A percentile compares a stretch with the other conserved stretches of the same genome.
Evolutionary conservation across 164 flowering plant genomes (phyloP).

Genomic region (Aristolochia fimbriata): DNA sequence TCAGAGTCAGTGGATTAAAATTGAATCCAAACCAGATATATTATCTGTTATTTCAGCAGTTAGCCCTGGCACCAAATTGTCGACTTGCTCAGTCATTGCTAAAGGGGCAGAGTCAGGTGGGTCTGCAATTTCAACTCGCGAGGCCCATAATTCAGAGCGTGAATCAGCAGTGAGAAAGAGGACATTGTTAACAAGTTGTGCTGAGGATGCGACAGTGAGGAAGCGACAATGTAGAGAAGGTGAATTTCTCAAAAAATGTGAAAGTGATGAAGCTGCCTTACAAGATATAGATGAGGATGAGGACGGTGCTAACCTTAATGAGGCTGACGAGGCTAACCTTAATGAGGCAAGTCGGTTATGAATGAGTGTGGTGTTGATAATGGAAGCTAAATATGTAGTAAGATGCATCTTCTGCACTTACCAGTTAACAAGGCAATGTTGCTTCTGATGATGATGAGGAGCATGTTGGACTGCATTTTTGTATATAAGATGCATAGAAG

Average conservation of each 20-base stretch:
- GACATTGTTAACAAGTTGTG: slow-evolving; percentile 11
- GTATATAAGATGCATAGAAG: background rate
- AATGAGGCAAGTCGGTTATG: slow-evolving; percentile 1
- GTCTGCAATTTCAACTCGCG: slow-evolving; percentile 16
- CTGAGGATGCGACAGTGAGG: slow-evolving; percentile 2
- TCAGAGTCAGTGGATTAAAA: slow-evolving; percentile 52
- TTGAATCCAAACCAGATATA: slow-evolving; percentile 53
- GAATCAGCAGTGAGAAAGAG: slow-evolving; percentile 22
- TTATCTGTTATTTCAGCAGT: slow-evolving; percentile 29
- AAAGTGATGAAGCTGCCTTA: slow-evolving; percentile 7
- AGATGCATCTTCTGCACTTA: background rate
- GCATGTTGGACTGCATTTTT: background rate
- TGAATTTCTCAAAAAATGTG: too few relatives aligned
- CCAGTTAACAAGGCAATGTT: background rate
- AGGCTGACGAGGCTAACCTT: slow-evolving; percentile 9
- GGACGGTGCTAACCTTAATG: background rate
- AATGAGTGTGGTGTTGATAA: slow-evolving; percentile 2
- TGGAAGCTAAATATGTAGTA: slow-evolving; percentile 7
- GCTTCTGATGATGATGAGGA: background rate
- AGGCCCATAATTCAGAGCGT: slow-evolving; percentile 18
- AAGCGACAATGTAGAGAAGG: slow-evolving; percentile 18
- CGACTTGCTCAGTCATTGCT: slow-evolving; percentile 21
- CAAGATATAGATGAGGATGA: slow-evolving; percentile 14
- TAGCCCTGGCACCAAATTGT: slow-evolving; percentile 31
- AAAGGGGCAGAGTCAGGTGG: slow-evolving; percentile 32